Evolutionary conservation across 2,329 filamentous ascomycete species (phyloP), one percentile per base, ranked within the genome.

Genomic region (Phialophora verrucosa): DNA sequence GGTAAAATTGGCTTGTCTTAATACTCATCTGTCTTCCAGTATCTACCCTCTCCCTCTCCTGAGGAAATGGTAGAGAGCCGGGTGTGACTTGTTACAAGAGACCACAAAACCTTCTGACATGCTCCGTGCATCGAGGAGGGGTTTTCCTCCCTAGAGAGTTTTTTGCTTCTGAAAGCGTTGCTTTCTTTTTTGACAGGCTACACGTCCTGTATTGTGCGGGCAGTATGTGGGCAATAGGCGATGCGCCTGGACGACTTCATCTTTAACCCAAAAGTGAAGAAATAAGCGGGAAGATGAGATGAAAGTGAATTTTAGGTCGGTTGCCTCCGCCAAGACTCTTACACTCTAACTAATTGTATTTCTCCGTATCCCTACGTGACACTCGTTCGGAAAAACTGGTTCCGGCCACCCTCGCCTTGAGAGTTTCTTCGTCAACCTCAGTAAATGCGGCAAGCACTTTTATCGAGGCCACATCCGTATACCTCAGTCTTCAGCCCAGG

Each of bases 41-140:
- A 32, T 55, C 53, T 55, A 32, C 53, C 53, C 29, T 55, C 53
- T 55, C 14, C 29, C 53, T 20, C 17, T 32, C 10, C 27, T 2
- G 17, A 32, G 29, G 53, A 55, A 55, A 55, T 35, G 53, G 17
- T 32, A 55, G 53, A 55, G 27, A 55, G 53, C 29, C 14, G 29
- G 53, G 14, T 55, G 53, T 35, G 53, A 55, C 53, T 35, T 55
- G 53, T 55, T n/a, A 55, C 53, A 55, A 55, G 53, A 55, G 53
- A 55, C 53, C 29, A 35, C 53, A 44, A 55, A 55, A 32, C 29
- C 14, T 35, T 55, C 25, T 35, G 38, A n/a, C 38, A 8, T n/a
- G 38, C 38, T 14, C 17, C n/a, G 38, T 42, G 12, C 38, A n/a
- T 7, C n/a, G 38, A 44, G 6, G 38, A 44, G 17, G 38, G 38